Evolutionary conservation across 176 grass and related monocot genomes (phyloP).

Genomic region (Oryza punctata): DNA sequence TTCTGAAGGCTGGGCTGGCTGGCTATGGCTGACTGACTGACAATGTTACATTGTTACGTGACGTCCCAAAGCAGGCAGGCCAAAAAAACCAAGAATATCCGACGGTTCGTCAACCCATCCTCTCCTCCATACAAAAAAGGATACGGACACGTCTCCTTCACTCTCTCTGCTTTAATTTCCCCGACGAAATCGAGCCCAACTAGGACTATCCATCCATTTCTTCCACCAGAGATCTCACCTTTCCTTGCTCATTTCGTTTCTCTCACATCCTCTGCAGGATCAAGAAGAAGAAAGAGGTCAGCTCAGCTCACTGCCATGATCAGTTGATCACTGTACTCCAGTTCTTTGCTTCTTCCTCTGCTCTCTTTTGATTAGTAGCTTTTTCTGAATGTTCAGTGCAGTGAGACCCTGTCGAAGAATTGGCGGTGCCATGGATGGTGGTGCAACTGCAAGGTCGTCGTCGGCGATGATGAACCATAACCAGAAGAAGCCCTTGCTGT

Average conservation of each 20-base stretch:
- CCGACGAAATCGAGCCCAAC: too few species aligned
- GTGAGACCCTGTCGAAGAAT: not conserved
- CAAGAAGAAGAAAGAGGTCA: too few species aligned
- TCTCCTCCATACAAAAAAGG: constrained; percentile 30
- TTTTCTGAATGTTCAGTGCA: not conserved
- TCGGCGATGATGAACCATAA: constrained; percentile 18
- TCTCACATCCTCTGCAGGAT: too few species aligned
- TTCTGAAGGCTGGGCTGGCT: too few species aligned
- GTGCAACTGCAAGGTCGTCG: constrained; percentile 8
- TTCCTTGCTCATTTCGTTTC: too few species aligned
- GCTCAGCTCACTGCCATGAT: not conserved
- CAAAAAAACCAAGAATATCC: not conserved
- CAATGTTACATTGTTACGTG: not conserved
- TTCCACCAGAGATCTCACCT: not conserved
- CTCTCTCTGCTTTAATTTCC: not conserved
- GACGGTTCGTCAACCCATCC: constrained; percentile 35
- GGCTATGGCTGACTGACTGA: not conserved
- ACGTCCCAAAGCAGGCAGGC: not conserved
- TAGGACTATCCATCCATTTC: not conserved
- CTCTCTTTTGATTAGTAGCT: not conserved
- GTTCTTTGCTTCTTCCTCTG: not conserved
- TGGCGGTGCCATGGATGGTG: constrained; percentile 29
- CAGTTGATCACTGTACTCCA: not conserved
- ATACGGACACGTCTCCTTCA: not conserved
- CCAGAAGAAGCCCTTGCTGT: constrained; percentile 24